Percentiles rank a stretch among this genome's conserved stretches.
Evolutionary conservation across 2,329 filamentous ascomycete genomes (phyloP).

Genomic region (Zymoseptoria pseudotritici): DNA sequence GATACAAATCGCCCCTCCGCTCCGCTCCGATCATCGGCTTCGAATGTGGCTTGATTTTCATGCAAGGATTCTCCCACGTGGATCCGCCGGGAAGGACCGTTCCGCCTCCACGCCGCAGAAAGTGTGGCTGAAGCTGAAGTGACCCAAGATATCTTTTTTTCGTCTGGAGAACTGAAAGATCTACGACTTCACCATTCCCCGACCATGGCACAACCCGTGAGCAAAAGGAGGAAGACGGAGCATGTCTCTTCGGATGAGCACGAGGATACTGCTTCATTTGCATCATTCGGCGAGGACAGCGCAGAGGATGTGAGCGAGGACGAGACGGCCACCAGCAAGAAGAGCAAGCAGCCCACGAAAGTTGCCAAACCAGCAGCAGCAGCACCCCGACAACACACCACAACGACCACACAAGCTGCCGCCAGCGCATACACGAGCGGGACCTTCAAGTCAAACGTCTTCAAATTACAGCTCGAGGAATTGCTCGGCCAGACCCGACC

Average conservation of each 20-base stretch:
- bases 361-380: constrained; percentile 9
- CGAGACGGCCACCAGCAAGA: not conserved
- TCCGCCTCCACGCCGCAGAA: not conserved
- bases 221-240: constrained; percentile 29
- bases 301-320: constrained; percentile 10
- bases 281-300: constrained; percentile 24
- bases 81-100: not conserved
- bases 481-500: constrained; percentile 51
- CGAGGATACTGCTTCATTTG: constrained; percentile 26
- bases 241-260: constrained; percentile 26
- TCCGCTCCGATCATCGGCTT: not conserved
- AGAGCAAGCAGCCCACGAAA: constrained; percentile 4
- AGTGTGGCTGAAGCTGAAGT: not conserved
- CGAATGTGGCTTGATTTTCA: not conserved
- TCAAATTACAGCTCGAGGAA: constrained; percentile 61
- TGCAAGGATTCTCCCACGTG: not conserved
- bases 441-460: constrained; percentile 58
- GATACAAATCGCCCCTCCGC: not conserved
- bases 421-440: constrained; percentile 42
- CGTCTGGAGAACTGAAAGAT: not conserved
- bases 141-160: not conserved
- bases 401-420: constrained; percentile 4
- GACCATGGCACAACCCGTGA: constrained; percentile 26
- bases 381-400: constrained; percentile 1
- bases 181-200: not conserved